A percentile compares a stretch with the other conserved stretches of the same genome.
These are phyloP conservation scores for Fragilariopsis cylindrus DNA, from an alignment of 108 stramenopile genomes.

Conservation along the genomic window DNA sequence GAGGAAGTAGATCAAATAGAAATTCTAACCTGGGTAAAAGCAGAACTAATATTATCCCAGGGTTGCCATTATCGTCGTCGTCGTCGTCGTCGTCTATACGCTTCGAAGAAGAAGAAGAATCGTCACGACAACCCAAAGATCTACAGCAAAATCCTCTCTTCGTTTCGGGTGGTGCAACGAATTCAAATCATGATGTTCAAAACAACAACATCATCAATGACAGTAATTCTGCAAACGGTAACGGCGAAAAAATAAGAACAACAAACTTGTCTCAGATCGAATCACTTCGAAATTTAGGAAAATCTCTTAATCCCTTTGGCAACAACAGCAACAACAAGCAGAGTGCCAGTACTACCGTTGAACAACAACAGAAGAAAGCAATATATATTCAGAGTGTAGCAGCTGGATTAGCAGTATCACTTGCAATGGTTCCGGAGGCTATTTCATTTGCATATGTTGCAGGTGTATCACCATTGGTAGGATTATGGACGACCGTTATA, in stretches of 20 bases:
- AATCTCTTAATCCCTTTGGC: slow-evolving; percentile 6
- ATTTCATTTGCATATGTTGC: slow-evolving; percentile 77
- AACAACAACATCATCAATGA: neutral
- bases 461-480: slow-evolving; percentile 75
- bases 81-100: slow-evolving; percentile 2
- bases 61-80: neutral
- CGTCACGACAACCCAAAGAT: too few species aligned
- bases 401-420: slow-evolving; percentile 62
- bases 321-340: neutral
- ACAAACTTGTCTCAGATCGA: neutral
- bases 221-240: neutral
- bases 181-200: too few species aligned
- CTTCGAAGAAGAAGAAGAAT: neutral
- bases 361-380: neutral
- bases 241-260: neutral
- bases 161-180: slow-evolving; percentile 1
- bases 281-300: slow-evolving; percentile 7
- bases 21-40: neutral
- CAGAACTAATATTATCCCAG: too few species aligned
- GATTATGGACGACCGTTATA: slow-evolving; percentile 85
- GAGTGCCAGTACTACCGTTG: neutral
- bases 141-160: neutral
- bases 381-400: slow-evolving; percentile 1
- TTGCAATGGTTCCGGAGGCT: slow-evolving; percentile 83
- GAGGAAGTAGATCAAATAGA: neutral